These are phyloP conservation scores for Aspergillus caelatus DNA, from an alignment of 2,329 filamentous ascomycete genomes.

Conservation along the genomic window DNA sequence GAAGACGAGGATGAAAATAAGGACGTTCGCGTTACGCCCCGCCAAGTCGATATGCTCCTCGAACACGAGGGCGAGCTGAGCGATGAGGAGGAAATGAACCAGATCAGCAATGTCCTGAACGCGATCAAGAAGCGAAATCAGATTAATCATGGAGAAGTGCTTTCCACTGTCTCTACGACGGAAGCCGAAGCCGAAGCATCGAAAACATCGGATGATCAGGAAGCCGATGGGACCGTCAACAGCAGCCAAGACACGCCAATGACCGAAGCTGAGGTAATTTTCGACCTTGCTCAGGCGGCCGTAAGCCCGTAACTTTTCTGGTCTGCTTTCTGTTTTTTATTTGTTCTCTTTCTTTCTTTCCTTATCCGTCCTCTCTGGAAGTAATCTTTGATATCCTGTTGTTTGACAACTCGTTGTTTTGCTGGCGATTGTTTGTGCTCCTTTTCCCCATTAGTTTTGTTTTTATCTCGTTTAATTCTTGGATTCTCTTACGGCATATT, in stretches of 20 bases:
- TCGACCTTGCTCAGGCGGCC: not conserved
- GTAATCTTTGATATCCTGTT: not conserved
- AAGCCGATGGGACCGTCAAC: not conserved
- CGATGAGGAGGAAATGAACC: conserved; percentile 1
- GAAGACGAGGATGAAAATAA: not conserved
- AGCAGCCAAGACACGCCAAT: conserved; percentile 3
- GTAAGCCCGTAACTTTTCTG: too few species aligned
- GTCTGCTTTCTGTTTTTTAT: not conserved
- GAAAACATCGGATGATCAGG: not conserved
- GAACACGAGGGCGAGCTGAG: not conserved
- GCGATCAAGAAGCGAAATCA: conserved; percentile 1
- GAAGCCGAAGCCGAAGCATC: not conserved
- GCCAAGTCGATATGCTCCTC: not conserved
- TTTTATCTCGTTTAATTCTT: not conserved
- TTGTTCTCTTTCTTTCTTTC: not conserved
- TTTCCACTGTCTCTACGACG: not conserved
- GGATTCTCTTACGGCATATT: not conserved
- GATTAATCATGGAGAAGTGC: not conserved
- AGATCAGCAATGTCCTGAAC: not conserved
- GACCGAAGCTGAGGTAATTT: not conserved
- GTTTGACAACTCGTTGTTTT: not conserved
- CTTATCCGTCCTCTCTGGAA: not conserved
- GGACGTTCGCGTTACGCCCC: not conserved
- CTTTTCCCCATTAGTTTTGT: not conserved
- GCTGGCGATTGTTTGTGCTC: not conserved